phyloP scores from a whole-genome alignment of 2,329 filamentous ascomycete genomes.

The Fusarium acutatum region DNA sequence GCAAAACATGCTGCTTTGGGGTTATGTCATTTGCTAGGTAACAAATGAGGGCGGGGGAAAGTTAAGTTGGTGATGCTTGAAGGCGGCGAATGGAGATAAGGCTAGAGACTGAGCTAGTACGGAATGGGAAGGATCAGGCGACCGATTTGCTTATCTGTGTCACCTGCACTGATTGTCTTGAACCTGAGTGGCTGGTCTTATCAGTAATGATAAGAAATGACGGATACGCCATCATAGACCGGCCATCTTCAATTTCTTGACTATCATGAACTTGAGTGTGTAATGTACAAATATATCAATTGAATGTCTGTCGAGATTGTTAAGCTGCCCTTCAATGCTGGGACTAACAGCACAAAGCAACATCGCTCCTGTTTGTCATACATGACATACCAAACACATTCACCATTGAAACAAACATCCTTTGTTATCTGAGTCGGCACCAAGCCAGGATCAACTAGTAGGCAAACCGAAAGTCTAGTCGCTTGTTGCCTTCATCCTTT shows the following conservation, averaged over 20 bases:
- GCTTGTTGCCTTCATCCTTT: not conserved
- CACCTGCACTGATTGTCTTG: not conserved
- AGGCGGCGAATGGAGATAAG: slow-evolving; percentile 12
- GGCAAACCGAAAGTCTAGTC: not conserved
- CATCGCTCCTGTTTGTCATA: not conserved
- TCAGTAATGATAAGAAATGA: not conserved
- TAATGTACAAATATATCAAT: not conserved
- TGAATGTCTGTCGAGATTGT: not conserved
- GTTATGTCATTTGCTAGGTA: not conserved
- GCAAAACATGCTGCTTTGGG: slow-evolving; percentile 15
- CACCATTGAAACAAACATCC: not conserved
- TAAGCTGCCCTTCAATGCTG: not conserved
- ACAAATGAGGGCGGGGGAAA: slow-evolving; percentile 6
- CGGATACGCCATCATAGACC: not conserved
- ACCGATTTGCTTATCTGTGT: slow-evolving; percentile 6
- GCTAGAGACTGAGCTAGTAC: not conserved
- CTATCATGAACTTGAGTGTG: not conserved
- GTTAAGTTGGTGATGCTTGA: not conserved
- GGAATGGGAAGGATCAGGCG: slow-evolving; percentile 3
- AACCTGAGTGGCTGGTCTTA: not conserved
- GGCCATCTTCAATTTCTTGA: too few relatives aligned
- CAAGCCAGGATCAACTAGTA: not conserved
- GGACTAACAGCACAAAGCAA: not conserved
- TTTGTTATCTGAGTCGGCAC: not conserved
- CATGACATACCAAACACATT: not conserved